These are phyloP conservation scores for Exserohilum rostratum DNA, from an alignment of 2,329 filamentous ascomycete species.

Conservation along the genomic window DNA sequence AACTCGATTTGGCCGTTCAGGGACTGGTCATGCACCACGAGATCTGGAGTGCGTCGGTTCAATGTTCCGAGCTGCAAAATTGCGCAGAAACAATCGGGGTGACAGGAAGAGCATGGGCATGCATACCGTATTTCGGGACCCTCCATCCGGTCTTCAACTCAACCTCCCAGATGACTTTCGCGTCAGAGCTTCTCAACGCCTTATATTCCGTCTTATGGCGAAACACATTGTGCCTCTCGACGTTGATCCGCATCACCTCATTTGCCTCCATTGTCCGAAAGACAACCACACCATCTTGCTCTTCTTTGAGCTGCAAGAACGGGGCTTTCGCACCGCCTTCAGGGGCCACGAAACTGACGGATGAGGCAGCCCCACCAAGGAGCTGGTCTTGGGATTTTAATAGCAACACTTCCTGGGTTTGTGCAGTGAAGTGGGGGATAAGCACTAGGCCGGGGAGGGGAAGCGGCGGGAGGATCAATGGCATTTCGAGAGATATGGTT, in stretches of 20 bases:
- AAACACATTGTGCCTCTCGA: constrained; percentile 14
- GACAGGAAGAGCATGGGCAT: background rate
- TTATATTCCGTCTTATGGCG: constrained; percentile 19
- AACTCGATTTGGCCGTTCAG: constrained; percentile 7
- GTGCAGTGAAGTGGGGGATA: constrained; percentile 22
- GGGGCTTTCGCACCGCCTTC: constrained; percentile 9
- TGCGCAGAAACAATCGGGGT: background rate
- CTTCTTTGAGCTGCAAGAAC: constrained; percentile 20
- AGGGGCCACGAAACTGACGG: constrained; percentile 12
- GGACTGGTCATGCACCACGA: constrained; percentile 12
- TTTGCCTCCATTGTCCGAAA: constrained; percentile 20
- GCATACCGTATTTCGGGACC: constrained; percentile 20
- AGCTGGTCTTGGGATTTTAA: constrained; percentile 18
- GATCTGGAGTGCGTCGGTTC: background rate
- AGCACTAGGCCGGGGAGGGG: constrained; percentile 23
- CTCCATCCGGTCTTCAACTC: constrained; percentile 15
- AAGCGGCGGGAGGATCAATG: constrained; percentile 14
- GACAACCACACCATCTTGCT: constrained; percentile 11
- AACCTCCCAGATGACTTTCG: constrained; percentile 19
- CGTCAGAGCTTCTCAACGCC: constrained; percentile 18
- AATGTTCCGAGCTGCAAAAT: no score
- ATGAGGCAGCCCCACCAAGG: constrained; percentile 5
- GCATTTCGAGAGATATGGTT: constrained; percentile 1
- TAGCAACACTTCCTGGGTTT: constrained; percentile 17
- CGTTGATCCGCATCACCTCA: constrained; percentile 24